Conservation (phyloP, 176 grass and related monocot species). For the Oryza punctata region DNA sequence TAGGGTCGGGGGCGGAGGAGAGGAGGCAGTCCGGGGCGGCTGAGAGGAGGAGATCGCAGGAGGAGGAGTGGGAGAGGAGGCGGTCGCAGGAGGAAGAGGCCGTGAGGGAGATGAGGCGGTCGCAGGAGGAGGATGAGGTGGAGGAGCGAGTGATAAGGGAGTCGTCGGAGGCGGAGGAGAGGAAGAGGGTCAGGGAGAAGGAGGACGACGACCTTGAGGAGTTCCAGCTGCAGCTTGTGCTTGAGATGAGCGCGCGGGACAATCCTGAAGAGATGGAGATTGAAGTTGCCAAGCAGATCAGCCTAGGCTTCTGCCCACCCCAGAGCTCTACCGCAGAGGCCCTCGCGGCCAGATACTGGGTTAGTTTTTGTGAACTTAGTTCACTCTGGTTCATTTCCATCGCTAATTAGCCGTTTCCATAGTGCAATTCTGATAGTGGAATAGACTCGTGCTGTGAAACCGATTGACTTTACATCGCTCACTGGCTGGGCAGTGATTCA, state of each 20-base stretch:
- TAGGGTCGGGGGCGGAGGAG: conserved; percentile 7
- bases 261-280: conserved; percentile 97
- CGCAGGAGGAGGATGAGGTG: conserved; percentile 47
- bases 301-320: conserved; percentile 66
- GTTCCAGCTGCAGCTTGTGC: conserved; percentile 90
- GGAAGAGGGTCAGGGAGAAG: conserved; percentile 56
- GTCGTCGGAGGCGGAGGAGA: conserved; percentile 49
- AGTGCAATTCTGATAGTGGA: conserved; percentile 16
- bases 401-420: conserved; percentile 1
- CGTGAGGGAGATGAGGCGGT: conserved; percentile 31
- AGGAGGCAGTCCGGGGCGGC: conserved; percentile 19
- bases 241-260: conserved; percentile 91
- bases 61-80: conserved; percentile 15
- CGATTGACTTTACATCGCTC: conserved; percentile 7
- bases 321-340: conserved; percentile 62
- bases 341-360: conserved; percentile 81
- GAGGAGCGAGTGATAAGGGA: conserved; percentile 64
- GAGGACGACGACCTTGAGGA: conserved; percentile 85
- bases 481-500: background rate
- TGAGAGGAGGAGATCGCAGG: conserved; percentile 35
- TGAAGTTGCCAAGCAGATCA: conserved; percentile 94
- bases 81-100: conserved; percentile 25
- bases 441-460: background rate
- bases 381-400: conserved; percentile 28
- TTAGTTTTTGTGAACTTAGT: too few species aligned